Evolutionary conservation across 768 basidiomycete species (phyloP).

Genomic region (Boletus subcaerulescens): DNA sequence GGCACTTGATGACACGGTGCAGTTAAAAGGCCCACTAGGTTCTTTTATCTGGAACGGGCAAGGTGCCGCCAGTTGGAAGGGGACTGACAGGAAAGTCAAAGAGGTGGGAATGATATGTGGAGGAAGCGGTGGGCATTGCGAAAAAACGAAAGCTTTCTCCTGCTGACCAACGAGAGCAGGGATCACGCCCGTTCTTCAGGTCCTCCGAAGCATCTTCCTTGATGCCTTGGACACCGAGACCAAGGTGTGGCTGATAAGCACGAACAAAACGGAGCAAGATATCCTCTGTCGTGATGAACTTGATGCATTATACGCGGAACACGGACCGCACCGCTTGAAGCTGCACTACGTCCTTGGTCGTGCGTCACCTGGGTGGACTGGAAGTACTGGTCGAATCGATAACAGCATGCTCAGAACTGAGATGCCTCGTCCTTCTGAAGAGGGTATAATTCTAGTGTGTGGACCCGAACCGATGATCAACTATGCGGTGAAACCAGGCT

Average conservation of each 20-base stretch:
- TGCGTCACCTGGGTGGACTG: slow-evolving; percentile 36
- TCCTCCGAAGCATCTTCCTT: slow-evolving; percentile 45
- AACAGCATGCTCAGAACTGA: slow-evolving; percentile 36
- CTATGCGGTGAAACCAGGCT: slow-evolving; percentile 28
- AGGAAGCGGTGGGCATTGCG: slow-evolving; percentile 44
- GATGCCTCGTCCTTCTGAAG: slow-evolving; percentile 39
- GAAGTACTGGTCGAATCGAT: slow-evolving; percentile 42
- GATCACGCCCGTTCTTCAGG: slow-evolving; percentile 58
- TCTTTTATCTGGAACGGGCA: slow-evolving; percentile 51
- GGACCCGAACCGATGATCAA: slow-evolving; percentile 46
- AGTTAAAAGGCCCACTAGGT: slow-evolving; percentile 60
- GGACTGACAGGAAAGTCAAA: slow-evolving; percentile 31
- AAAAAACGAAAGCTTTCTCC: neutral
- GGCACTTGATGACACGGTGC: slow-evolving; percentile 45
- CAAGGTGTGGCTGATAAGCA: slow-evolving; percentile 46
- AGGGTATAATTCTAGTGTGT: slow-evolving; percentile 46
- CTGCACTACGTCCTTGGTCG: slow-evolving; percentile 44
- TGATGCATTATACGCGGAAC: slow-evolving; percentile 32
- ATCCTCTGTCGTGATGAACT: slow-evolving; percentile 52
- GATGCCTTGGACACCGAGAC: slow-evolving; percentile 38
- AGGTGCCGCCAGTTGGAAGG: slow-evolving; percentile 38
- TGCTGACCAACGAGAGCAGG: slow-evolving; percentile 22
- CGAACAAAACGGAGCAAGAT: slow-evolving; percentile 47
- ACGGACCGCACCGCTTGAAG: slow-evolving; percentile 33
- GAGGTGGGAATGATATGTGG: slow-evolving; percentile 55